Base-by-base conservation (phyloP, 164 flowering plant genomes). In the Dillenia suffruticosa region DNA sequence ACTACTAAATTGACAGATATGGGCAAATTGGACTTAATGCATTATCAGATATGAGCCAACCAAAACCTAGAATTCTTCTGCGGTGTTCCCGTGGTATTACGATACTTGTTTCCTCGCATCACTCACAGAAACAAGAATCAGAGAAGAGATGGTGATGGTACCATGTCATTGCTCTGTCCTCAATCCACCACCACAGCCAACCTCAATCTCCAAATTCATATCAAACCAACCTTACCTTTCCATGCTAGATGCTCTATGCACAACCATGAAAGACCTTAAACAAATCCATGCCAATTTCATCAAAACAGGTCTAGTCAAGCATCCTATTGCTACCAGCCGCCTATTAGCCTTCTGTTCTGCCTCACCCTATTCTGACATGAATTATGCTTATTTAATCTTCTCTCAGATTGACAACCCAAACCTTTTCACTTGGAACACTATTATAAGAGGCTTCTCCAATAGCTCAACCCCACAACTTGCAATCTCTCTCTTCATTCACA, bases 251-350 rank as follows among this genome's bases (percentile, higher is more conserved):
- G 75, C 67, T 16, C 70, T 61, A 47, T 87, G 96, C 78, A 63
- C 69, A 57, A 78, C 72, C 66, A 86, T 87, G 88, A 67, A 64
- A 70, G 90, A 86, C 82, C 82, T 90, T 44, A 71, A 65, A 52
- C 63, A 67, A 53, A 72, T 90, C 53, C 97, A 90, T 61, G 82
- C 90, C 76, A 82, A 83, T 8, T 68, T 88, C 77, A 78, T 90
- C 78, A 90, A 88, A 65, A 80, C 74, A 43, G 77, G 77, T 24
- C 63, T 68, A 24, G 46, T 54, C 52, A 62, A 60, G 32, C 61
- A 70, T 69, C 48, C 57, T 54, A 67, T 67, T 50, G 77, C 72
- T 17, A 82, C 83, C 9, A 84, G 87, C 77, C 71, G 88, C 5
- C 56, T 86, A 65, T 45, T 88, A 44, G 71, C 87, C 70, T 84